Evolutionary conservation across 495 filamentous ascomycete genomes (phyloP), one percentile per base, ranked within the genome.

Genomic region (Penicillium bovifimosum): DNA sequence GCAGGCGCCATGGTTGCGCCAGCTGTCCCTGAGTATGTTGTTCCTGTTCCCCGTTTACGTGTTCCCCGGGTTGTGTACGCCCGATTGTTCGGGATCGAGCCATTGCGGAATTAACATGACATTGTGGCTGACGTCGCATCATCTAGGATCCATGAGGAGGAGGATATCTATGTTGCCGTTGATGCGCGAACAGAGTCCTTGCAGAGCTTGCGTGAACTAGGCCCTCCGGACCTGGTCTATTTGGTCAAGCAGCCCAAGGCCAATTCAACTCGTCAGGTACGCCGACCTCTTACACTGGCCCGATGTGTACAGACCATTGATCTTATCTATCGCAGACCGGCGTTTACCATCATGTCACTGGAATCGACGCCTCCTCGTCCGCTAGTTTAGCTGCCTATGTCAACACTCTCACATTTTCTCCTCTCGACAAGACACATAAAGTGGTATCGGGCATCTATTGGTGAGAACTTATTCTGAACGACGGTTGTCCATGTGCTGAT

Each of bases 271-370:
- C 74, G 74, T 34, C 76, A 79, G 70, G 76, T 78, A 68, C 44
- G 64, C 54, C 50, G 52, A 9, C 27, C 9, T 33, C 8, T 17
- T 31, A 8, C 14, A 6, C 20, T 52, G 10, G 0, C 2, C 16
- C 9, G 33, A 9, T 31, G 31, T 39, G 50, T 16, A 58, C 44
- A 44, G 52, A 38, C 28, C 17, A 58, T 41, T 24, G 5, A 48
- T 34, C 33, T 56, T 26, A 10, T 50, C 47, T 7, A 38, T 20
- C 44, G 11, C 60, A 97, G 89, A 83, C 81, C 56, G 93, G 92
- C 24, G 84, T 96, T 44, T 98, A 98, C 68, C 93, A 98, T 70
- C 92, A 97, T 86, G 93, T 96, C 62, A 96, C 92, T 44, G 93
- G 93, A 47, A 86, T 96, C 53, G 93, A 98, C 68, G 93, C 95